These are phyloP conservation scores for Solanum sitiens DNA, from an alignment of 257 asterid species.

Conservation along the genomic window DNA sequence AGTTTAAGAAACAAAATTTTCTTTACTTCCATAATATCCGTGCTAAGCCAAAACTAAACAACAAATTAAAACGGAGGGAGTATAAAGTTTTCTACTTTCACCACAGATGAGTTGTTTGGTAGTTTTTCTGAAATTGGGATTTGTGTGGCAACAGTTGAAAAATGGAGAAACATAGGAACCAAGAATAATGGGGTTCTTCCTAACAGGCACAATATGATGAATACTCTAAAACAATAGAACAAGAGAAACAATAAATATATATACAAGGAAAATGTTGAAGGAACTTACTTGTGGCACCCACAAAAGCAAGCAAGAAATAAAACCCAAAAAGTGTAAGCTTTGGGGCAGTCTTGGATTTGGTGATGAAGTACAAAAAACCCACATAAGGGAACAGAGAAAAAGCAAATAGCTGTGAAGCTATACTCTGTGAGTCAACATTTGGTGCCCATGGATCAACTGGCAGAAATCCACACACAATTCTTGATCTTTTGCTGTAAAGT, in stretches of 20 bases:
- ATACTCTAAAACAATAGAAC: background rate
- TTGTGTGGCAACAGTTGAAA: background rate
- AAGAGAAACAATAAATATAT: background rate
- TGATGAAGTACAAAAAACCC: conserved; percentile 77
- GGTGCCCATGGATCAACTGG: conserved; percentile 98
- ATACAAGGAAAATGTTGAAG: background rate
- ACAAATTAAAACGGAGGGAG: no score
- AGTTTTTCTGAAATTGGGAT: conserved; percentile 1
- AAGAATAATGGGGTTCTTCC: conserved; percentile 12
- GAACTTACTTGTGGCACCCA: conserved; percentile 79
- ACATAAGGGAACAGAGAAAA: conserved; percentile 75
- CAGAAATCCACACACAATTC: conserved; percentile 24
- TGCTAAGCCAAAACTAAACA: background rate
- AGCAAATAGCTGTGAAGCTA: conserved; percentile 87
- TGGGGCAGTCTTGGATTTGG: conserved; percentile 85
- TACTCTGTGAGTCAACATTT: conserved; percentile 62
- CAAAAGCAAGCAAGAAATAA: conserved; percentile 88
- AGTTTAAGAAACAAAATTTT: no score
- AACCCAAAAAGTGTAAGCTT: conserved; percentile 90
- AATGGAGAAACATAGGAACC: conserved; percentile 11
- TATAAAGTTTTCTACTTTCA: conserved; percentile 2
- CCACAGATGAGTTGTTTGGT: conserved; percentile 10
- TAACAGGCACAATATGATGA: background rate
- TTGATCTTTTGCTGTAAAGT: conserved; percentile 8
- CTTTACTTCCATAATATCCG: background rate